Evolutionary conservation across 441 rosid species (phyloP).

Genomic region (Monsonia emarginata): DNA sequence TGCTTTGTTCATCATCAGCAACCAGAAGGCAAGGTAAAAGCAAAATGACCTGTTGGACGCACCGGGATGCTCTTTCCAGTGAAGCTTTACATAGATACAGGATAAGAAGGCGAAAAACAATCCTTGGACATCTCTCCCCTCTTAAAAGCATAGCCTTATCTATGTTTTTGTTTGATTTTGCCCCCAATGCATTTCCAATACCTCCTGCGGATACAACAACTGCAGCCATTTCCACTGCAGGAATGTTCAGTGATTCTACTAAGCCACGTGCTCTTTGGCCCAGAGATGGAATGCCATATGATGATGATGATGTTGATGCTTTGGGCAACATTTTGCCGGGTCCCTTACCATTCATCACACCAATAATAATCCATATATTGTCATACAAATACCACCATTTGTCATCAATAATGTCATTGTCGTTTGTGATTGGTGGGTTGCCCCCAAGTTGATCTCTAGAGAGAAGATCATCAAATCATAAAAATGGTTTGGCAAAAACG

Average conservation of each 20-base stretch:
- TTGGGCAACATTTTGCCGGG: constrained; percentile 59
- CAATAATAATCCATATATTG: constrained; percentile 72
- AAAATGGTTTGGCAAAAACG: neutral
- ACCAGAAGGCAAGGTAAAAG: constrained; percentile 74
- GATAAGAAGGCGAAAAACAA: constrained; percentile 74
- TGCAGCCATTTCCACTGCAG: constrained; percentile 99
- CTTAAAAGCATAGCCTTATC: constrained; percentile 97
- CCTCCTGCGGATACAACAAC: constrained; percentile 92
- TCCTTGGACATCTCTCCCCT: constrained; percentile 90
- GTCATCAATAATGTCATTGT: constrained; percentile 40
- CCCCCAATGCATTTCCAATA: constrained; percentile 82
- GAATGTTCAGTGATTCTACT: constrained; percentile 93
- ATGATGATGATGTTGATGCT: constrained; percentile 25
- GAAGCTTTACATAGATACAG: constrained; percentile 79
- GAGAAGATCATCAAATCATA: constrained; percentile 17
- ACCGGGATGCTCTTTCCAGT: constrained; percentile 82
- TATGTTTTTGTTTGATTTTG: constrained; percentile 65
- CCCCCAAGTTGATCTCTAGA: constrained; percentile 39
- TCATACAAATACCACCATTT: constrained; percentile 91
- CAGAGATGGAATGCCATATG: constrained; percentile 62
- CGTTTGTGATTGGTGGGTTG: constrained; percentile 34
- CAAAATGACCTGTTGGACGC: constrained; percentile 76
- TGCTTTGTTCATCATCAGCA: constrained; percentile 88
- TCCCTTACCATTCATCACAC: constrained; percentile 83
- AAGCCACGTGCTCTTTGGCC: constrained; percentile 98